phyloP scores from a whole-genome alignment of 306 rosid species.

The Bauhinia variegata region DNA sequence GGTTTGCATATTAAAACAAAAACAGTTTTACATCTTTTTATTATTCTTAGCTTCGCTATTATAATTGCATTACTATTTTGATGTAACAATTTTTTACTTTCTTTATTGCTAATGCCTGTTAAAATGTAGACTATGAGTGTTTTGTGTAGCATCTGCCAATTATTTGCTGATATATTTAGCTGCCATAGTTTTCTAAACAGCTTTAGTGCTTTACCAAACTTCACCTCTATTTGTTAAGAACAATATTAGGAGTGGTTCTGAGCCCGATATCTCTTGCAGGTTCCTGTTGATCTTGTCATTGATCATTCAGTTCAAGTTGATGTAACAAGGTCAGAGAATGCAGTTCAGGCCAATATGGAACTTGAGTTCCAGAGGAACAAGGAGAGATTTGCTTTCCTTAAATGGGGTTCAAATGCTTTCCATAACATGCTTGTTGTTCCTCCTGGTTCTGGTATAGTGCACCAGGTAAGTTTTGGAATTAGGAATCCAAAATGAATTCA shows the following conservation, averaged over 20 bases:
- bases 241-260: conserved; percentile 18
- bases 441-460: conserved; percentile 95
- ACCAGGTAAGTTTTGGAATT: conserved; percentile 68
- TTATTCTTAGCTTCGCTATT: conserved; percentile 4
- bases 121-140: conserved; percentile 5
- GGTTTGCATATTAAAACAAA: neutral
- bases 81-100: conserved; percentile 1
- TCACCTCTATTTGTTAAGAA: conserved; percentile 5
- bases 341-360: conserved; percentile 93
- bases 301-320: conserved; percentile 98
- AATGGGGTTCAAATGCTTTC: conserved; percentile 95
- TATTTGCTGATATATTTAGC: conserved; percentile 15
- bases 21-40: neutral
- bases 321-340: conserved; percentile 77
- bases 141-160: conserved; percentile 4
- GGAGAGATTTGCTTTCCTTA: conserved; percentile 93
- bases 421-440: conserved; percentile 93
- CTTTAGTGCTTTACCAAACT: conserved; percentile 16
- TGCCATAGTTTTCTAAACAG: conserved; percentile 12
- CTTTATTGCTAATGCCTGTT: neutral
- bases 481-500: conserved; percentile 12
- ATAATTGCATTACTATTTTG: neutral
- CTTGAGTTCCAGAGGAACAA: conserved; percentile 83
- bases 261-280: conserved; percentile 46
- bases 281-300: conserved; percentile 93